Base-by-base conservation (phyloP, 257 asterid species). In the Ilex aquifolium region DNA sequence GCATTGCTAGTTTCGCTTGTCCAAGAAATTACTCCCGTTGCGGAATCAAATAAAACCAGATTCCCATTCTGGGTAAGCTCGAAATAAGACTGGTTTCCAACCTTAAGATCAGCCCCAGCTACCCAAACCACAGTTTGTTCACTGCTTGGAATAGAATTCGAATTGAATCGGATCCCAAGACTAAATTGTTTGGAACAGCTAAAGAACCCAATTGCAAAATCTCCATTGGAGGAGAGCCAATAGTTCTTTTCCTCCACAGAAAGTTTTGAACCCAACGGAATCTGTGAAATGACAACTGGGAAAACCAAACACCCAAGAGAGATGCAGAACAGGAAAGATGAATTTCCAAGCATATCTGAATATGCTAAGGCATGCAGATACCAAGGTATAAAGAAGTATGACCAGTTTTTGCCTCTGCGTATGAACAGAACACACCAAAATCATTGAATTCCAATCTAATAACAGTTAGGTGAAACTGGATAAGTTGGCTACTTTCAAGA, bases 191-290 rank as follows among this genome's bases (percentile, higher is more conserved):
- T 64, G 2, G 59, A 62, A 56, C 14, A 66, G 42, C 59, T 62
- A 44, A 71, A 72, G 76, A 79, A 79, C 39, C 84, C 79, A 13
- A 75, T 32, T 10, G 76, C 76, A 9, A 75, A 79, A 60, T 72
- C 69, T 56, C 80, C 80, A 59, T 59, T 79, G 31, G 78, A 60
- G 44, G 84, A 79, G 65, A 60, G 68, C 84, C 84, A 79, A 66
- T 44, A 75, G 57, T 66, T 69, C 53, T 52, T 65, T 13, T 72
- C 74, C 59, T 51, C 72, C 5, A 71, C 74, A 5, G 74, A 74
- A 58, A 79, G 31, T 64, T 51, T 72, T 59, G 84, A 79, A 61
- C 80, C 81, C 67, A 79, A 39, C 21, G 70, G 66, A 63, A 79
- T 75, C 44, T 61, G 67, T 14, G 78, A 75, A 56, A 73, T 21